Conservation (phyloP, 768 basidiomycete species). For the Podaxis sp. region DNA sequence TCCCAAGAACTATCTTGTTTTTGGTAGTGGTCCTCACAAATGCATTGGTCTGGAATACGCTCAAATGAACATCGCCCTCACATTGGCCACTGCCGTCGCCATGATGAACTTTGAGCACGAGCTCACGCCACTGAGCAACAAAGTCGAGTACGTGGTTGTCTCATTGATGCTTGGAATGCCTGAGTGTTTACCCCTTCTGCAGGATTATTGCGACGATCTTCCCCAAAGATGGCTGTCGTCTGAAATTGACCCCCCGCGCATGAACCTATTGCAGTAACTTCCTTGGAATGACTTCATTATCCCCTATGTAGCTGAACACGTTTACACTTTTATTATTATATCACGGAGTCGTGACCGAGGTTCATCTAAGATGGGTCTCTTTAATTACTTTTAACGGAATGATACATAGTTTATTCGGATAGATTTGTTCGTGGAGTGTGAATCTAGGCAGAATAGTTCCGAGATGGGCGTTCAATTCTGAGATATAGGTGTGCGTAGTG, state of each 20-base stretch:
- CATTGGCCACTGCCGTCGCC: constrained; percentile 78
- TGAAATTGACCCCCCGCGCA: constrained; percentile 70
- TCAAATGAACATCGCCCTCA: constrained; percentile 83
- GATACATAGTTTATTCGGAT: background rate
- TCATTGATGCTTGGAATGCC: background rate
- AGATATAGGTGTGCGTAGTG: background rate
- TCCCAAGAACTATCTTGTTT: constrained; percentile 95
- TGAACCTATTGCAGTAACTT: background rate
- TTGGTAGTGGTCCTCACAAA: constrained; percentile 89
- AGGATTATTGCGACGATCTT: constrained; percentile 97
- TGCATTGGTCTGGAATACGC: constrained; percentile 95
- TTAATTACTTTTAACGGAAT: constrained; percentile 4
- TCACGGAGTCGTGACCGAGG: background rate
- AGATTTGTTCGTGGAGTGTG: background rate
- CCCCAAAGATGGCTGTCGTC: constrained; percentile 87
- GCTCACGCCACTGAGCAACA: constrained; percentile 70
- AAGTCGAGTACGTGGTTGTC: constrained; percentile 67
- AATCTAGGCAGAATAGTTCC: background rate
- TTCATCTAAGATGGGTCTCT: background rate
- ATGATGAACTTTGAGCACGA: constrained; percentile 88
- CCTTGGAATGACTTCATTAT: background rate
- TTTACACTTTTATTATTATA: background rate
- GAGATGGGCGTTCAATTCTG: background rate
- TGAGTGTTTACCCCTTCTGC: constrained; percentile 10
- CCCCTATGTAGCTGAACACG: background rate